Evolutionary conservation across 495 filamentous ascomycete species (phyloP).

Genomic region (Thermochaetoides thermophila): DNA sequence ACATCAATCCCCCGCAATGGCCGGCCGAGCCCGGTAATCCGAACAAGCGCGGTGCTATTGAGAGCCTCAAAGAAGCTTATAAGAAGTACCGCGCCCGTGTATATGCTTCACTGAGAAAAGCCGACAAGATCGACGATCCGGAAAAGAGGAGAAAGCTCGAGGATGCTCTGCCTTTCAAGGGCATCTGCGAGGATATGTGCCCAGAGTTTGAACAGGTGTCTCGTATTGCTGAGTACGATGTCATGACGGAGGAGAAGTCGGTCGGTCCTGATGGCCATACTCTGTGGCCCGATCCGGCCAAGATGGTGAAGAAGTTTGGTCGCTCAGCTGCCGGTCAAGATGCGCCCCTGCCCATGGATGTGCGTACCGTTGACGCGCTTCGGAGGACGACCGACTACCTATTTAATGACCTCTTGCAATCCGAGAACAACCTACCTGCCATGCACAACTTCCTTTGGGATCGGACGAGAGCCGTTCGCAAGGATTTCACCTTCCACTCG

Average conservation of each 20-base stretch:
- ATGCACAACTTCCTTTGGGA: constrained; percentile 91
- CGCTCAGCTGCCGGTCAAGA: constrained; percentile 87
- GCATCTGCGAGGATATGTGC: constrained; percentile 88
- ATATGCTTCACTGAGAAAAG: constrained; percentile 52
- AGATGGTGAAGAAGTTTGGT: constrained; percentile 70
- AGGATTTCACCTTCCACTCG: constrained; percentile 85
- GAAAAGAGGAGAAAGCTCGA: constrained; percentile 65
- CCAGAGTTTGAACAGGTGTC: constrained; percentile 75
- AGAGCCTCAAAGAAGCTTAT: constrained; percentile 28
- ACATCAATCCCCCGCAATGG: constrained; percentile 31
- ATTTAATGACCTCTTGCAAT: constrained; percentile 54
- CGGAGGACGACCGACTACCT: constrained; percentile 71
- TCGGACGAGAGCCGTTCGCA: constrained; percentile 76
- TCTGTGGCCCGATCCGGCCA: constrained; percentile 20
- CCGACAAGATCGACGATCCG: constrained; percentile 75
- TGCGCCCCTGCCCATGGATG: constrained; percentile 79
- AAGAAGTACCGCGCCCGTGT: constrained; percentile 56
- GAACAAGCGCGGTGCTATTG: constrained; percentile 25
- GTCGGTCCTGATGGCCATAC: constrained; percentile 18
- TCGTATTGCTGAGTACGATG: constrained; percentile 52
- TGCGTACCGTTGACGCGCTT: constrained; percentile 64
- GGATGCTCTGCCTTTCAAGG: constrained; percentile 75
- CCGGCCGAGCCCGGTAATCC: constrained; percentile 26
- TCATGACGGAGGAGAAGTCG: constrained; percentile 38
- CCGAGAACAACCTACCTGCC: constrained; percentile 44